A percentile compares a stretch with the other conserved stretches of the same genome.
Evolutionary conservation across 2,329 filamentous ascomycete species (phyloP).

Genomic region (Cercospora sojina): DNA sequence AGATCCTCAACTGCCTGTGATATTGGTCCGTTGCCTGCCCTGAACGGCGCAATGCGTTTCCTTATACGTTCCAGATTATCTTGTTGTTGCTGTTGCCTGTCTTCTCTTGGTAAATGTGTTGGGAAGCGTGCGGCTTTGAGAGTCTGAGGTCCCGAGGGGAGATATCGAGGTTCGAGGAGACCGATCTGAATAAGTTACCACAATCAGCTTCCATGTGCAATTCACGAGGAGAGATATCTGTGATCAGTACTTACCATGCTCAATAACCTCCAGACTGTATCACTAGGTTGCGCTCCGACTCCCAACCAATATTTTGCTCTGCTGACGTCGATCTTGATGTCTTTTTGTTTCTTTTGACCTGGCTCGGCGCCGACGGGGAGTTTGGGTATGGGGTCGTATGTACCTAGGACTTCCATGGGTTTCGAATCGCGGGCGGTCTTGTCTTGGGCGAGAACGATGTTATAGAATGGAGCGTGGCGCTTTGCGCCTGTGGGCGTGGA

Average conservation of each 20-base stretch:
- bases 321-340: constrained; percentile 79
- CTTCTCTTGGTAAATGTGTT: constrained; percentile 30
- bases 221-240: not conserved
- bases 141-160: constrained; percentile 36
- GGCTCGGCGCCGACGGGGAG: constrained; percentile 52
- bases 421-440: constrained; percentile 82
- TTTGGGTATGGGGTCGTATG: constrained; percentile 61
- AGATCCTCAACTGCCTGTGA: not conserved
- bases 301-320: constrained; percentile 94
- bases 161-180: constrained; percentile 44
- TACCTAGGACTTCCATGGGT: constrained; percentile 85
- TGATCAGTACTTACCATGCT: constrained; percentile 61
- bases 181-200: constrained; percentile 40
- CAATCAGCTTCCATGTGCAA: not conserved
- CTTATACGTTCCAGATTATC: not conserved
- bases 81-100: constrained; percentile 6
- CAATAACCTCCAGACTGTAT: constrained; percentile 82
- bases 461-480: constrained; percentile 87
- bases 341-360: constrained; percentile 75
- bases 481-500: constrained; percentile 57
- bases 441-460: constrained; percentile 90
- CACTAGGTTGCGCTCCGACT: constrained; percentile 90
- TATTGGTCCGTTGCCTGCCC: constrained; percentile 7
- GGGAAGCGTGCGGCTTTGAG: constrained; percentile 35
- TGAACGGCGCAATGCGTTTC: constrained; percentile 18